A percentile compares a stretch with the other conserved stretches of the same genome.
Conservation (phyloP, 495 filamentous ascomycete species). For the Echria macrotheca region DNA sequence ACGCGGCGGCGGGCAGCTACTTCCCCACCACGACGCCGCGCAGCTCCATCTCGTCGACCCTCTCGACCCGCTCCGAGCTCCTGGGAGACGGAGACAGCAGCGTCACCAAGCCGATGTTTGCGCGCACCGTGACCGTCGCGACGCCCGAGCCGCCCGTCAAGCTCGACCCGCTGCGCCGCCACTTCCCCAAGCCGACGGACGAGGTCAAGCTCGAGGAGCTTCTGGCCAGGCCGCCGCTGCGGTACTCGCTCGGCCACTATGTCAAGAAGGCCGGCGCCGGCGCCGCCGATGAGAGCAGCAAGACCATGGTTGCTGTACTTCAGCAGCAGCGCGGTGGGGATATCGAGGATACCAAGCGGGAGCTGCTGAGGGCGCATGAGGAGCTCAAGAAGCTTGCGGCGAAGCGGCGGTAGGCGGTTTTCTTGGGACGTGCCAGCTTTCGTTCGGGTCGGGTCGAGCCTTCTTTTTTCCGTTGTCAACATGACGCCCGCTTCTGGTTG, state of each 20-base stretch:
- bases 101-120: constrained; percentile 9
- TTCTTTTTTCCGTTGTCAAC: no score
- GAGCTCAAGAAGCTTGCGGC: constrained; percentile 5
- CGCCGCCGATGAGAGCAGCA: not conserved
- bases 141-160: constrained; percentile 12
- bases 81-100: constrained; percentile 7
- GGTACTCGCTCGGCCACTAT: constrained; percentile 33
- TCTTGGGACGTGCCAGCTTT: no score
- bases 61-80: constrained; percentile 6
- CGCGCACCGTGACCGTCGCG: not conserved
- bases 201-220: constrained; percentile 36
- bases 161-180: constrained; percentile 22
- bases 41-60: constrained; percentile 13
- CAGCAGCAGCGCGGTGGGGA: constrained; percentile 23
- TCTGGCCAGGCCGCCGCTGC: constrained; percentile 32
- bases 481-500: no score
- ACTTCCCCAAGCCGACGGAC: constrained; percentile 28
- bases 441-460: no score
- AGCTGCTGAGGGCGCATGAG: constrained; percentile 27
- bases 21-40: constrained; percentile 13
- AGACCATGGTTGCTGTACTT: no score
- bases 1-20: constrained; percentile 12
- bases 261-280: constrained; percentile 24
- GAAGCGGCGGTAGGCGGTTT: not conserved
- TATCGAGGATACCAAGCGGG: constrained; percentile 35